Evolutionary conservation across 1,284 basidiomycete genomes (phyloP).

Genomic region (Cutaneotrichosporon spelunceum): DNA sequence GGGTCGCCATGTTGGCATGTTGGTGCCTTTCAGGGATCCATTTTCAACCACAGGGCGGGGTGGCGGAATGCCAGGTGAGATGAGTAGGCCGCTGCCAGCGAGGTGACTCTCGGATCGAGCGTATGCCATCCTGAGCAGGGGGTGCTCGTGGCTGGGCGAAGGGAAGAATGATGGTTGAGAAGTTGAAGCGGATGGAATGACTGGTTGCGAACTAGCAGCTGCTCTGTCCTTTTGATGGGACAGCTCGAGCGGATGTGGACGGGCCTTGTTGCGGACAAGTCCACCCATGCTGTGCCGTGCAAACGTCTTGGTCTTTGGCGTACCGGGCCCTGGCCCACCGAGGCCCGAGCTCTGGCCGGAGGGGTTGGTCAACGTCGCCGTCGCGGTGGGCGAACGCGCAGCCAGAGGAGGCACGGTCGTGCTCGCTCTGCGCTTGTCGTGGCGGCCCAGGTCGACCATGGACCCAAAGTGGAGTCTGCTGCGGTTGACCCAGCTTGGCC

Average conservation of each 20-base stretch:
- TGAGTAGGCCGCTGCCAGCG: constrained; percentile 2
- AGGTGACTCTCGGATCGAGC: constrained; percentile 23
- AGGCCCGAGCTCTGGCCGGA: not conserved
- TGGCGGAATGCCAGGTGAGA: constrained; percentile 2
- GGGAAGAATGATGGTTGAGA: constrained; percentile 19
- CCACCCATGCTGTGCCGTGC: constrained; percentile 14
- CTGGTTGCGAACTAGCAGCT: constrained; percentile 18
- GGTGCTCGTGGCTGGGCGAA: constrained; percentile 13
- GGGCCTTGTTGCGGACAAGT: constrained; percentile 10
- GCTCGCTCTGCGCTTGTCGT: constrained; percentile 8
- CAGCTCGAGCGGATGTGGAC: constrained; percentile 21
- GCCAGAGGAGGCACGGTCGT: not conserved
- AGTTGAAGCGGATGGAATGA: constrained; percentile 10
- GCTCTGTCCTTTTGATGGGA: constrained; percentile 12
- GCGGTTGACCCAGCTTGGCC: constrained; percentile 12
- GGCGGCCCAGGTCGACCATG: constrained; percentile 21
- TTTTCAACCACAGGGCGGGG: constrained; percentile 19
- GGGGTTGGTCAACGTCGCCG: too few relatives aligned
- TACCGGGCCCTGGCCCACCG: not conserved
- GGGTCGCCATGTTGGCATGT: constrained; percentile 20
- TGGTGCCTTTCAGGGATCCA: constrained; percentile 4
- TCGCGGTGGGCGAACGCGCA: not conserved
- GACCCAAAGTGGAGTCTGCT: constrained; percentile 24
- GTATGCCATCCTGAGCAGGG: constrained; percentile 21
- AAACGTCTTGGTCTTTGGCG: not conserved